Evolutionary conservation across 257 asterid species (phyloP).

Genomic region (Primulina tabacum): DNA sequence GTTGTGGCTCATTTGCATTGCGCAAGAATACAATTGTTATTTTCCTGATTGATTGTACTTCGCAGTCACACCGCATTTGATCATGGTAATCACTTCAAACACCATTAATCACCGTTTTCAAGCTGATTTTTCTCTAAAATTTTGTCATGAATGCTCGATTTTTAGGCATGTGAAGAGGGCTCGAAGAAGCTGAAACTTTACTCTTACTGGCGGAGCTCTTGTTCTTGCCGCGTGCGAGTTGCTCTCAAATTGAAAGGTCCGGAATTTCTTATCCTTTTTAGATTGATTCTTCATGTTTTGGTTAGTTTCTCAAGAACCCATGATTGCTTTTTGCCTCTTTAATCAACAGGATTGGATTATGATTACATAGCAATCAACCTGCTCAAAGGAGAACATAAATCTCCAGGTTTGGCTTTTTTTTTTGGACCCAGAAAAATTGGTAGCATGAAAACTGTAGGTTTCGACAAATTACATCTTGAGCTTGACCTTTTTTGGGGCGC

Average conservation of each 20-base stretch:
- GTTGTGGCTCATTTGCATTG: too few species aligned
- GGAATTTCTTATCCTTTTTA: neutral
- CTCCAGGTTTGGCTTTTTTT: conserved; percentile 51
- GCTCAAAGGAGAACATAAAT: conserved; percentile 68
- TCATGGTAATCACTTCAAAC: too few species aligned
- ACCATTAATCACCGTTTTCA: too few species aligned
- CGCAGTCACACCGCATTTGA: too few species aligned
- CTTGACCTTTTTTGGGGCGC: neutral
- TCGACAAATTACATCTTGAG: neutral
- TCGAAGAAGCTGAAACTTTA: conserved; percentile 64
- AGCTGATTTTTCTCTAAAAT: neutral
- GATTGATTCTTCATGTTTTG: neutral
- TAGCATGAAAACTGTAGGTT: too few species aligned
- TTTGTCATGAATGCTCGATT: neutral
- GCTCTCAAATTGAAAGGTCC: conserved; percentile 77
- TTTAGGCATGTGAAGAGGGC: conserved; percentile 36
- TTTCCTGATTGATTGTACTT: too few species aligned
- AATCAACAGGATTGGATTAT: conserved; percentile 54
- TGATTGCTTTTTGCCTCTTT: conserved; percentile 2
- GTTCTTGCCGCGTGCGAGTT: conserved; percentile 74
- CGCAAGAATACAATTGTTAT: too few species aligned
- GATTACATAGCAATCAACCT: conserved; percentile 69
- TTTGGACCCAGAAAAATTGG: neutral
- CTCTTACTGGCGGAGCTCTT: conserved; percentile 78
- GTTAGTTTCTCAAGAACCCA: neutral